Conservation (phyloP, 2,329 filamentous ascomycete species). For the Xylogone sp. region DNA sequence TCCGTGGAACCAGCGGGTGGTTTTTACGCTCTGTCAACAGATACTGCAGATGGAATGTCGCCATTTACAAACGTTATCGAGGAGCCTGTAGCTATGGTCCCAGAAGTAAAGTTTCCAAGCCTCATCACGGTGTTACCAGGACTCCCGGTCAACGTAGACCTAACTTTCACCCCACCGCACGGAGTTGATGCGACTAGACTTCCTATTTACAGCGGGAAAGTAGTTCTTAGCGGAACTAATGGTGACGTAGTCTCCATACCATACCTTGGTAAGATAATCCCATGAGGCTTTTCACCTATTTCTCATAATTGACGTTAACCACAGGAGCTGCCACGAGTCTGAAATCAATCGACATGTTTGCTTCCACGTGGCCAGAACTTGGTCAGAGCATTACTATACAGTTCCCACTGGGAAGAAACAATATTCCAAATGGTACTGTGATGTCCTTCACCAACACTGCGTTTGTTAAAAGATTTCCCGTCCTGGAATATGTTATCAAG, state of each 20-base stretch:
- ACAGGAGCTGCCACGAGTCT: background rate
- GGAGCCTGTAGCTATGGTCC: background rate
- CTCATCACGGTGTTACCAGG: background rate
- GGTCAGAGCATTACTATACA: background rate
- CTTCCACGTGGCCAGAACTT: background rate
- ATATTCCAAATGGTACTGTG: background rate
- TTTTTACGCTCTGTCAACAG: background rate
- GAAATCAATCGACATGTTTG: background rate
- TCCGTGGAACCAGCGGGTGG: background rate
- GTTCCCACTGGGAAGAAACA: background rate
- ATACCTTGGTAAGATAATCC: conserved; percentile 21
- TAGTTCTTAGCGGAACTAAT: conserved; percentile 39
- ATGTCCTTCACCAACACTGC: background rate
- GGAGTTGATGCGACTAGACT: conserved; percentile 29
- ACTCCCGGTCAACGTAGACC: background rate
- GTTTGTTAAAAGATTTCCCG: background rate
- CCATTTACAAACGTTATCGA: background rate
- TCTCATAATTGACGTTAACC: no score
- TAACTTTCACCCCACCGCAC: background rate
- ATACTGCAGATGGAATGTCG: background rate
- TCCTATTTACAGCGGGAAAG: conserved; percentile 45
- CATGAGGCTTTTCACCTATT: no score
- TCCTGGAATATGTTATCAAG: background rate
- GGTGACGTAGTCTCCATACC: conserved; percentile 32
- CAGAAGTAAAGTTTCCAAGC: background rate